Percentiles rank a stretch among this genome's conserved stretches.
Conservation (phyloP, 495 filamentous ascomycete genomes). For the Astrothelium subdiscretum region DNA sequence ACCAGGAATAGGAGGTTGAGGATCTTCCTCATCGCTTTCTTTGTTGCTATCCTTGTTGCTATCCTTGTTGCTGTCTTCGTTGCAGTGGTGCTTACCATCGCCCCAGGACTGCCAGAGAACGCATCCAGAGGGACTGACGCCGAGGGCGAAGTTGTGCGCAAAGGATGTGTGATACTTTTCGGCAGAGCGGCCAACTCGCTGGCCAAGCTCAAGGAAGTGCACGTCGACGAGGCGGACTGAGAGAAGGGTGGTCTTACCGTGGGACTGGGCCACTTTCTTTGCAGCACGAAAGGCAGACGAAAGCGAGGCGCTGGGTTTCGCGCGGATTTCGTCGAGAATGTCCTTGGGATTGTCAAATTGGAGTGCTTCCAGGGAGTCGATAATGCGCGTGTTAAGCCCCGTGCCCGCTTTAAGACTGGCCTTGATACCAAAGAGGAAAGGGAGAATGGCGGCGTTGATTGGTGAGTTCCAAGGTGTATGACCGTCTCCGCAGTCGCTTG, state of each 20-base stretch:
- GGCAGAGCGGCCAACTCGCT: background rate
- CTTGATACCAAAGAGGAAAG: background rate
- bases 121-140: background rate
- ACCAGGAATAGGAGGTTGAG: too few relatives aligned
- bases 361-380: background rate
- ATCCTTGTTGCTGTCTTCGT: background rate
- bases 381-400: background rate
- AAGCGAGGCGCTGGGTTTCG: background rate
- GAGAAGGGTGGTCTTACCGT: background rate
- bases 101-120: background rate
- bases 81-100: background rate
- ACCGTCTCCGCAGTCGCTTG: background rate
- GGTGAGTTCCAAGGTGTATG: background rate
- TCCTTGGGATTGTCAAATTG: background rate
- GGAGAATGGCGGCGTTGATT: background rate
- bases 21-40: background rate
- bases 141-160: background rate
- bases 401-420: background rate
- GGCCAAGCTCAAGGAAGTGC: background rate
- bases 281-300: background rate
- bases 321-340: background rate
- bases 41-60: background rate
- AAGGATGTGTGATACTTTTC: background rate
- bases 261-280: background rate
- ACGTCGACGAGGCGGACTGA: background rate